Evolutionary conservation across 2,329 filamentous ascomycete species (phyloP), one percentile per base, ranked within the genome.

Genomic region (Thielaviopsis punctulata): DNA sequence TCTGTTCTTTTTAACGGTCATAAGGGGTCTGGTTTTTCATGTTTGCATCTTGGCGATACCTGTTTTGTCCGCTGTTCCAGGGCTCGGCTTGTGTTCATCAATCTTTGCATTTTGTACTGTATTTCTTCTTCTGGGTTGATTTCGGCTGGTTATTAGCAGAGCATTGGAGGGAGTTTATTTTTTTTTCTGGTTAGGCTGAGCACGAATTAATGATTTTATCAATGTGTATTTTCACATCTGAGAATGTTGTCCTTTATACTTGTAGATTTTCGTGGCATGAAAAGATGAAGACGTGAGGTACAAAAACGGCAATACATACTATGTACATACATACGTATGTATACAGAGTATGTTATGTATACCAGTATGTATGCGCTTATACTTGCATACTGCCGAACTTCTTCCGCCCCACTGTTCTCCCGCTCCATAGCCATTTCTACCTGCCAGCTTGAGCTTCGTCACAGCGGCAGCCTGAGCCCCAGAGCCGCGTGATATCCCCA

Each of bases 381-480:
- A n/a, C 24, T 45, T 24, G n/a, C n/a, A 24, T 45, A n/a, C 13
- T 46, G 45, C 45, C 45, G 24, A 19, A 48, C 13, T 19, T 30
- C 10, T 10, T 18, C 9, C n/a, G 39, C 24, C 23, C 51, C 51
- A 36, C 51, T 49, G 45, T 53, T 53, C 10, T 12, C 33, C 25
- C 44, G 46, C 51, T 45, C 45, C 41, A 36, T 53, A 53, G 45
- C 25, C 21, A 43, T 33, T 18, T 49, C 7, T 10, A 53, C 30
- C 51, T 52, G 24, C 41, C 19, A 41, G 49, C 18, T 45, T 25
- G 48, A 61, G 59, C 59, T 62, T 61, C 60, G 60, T 62, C 59
- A 62, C 59, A 60, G 57, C 59, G 60, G 60, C 55, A 60, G 60
- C 60, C 60, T 61, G 57, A 58, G 49, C 48, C 51, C 52, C 48